These are phyloP conservation scores for Carex pumila DNA, from an alignment of 176 grass and related monocot genomes.

Conservation along the genomic window DNA sequence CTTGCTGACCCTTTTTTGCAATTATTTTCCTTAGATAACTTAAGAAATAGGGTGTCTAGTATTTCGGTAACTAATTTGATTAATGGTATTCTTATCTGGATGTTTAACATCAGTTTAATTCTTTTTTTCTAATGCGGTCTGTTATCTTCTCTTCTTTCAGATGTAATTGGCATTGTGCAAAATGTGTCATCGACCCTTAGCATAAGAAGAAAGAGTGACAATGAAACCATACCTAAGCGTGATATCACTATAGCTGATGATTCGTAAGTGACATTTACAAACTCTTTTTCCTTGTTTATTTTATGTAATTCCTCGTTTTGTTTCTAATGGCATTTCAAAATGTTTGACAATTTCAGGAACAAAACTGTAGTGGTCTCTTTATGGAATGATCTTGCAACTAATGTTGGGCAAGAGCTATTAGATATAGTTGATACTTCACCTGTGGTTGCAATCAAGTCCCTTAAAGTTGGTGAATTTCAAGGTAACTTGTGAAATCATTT, in stretches of 20 bases:
- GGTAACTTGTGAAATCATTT: slow-evolving; percentile 25
- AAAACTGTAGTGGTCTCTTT: slow-evolving; percentile 83
- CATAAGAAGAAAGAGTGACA: slow-evolving; percentile 68
- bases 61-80: not conserved
- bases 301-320: not conserved
- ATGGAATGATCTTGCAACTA: slow-evolving; percentile 94
- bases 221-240: slow-evolving; percentile 73
- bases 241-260: slow-evolving; percentile 89
- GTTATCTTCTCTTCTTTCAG: slow-evolving; percentile 23
- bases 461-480: slow-evolving; percentile 89
- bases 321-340: not conserved
- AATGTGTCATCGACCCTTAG: slow-evolving; percentile 77
- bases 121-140: not conserved
- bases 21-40: not conserved
- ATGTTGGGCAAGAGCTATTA: slow-evolving; percentile 71
- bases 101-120: not conserved
- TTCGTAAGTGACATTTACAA: slow-evolving; percentile 39
- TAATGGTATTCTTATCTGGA: not conserved
- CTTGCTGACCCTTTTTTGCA: not conserved
- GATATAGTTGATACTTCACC: slow-evolving; percentile 70
- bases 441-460: slow-evolving; percentile 60
- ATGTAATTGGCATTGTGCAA: slow-evolving; percentile 75
- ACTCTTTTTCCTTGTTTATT: not conserved
- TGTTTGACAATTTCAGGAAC: slow-evolving; percentile 37
- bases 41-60: not conserved